Base-by-base conservation (phyloP, 208 protist genomes). In the Vickermania ingenoplastis region DNA sequence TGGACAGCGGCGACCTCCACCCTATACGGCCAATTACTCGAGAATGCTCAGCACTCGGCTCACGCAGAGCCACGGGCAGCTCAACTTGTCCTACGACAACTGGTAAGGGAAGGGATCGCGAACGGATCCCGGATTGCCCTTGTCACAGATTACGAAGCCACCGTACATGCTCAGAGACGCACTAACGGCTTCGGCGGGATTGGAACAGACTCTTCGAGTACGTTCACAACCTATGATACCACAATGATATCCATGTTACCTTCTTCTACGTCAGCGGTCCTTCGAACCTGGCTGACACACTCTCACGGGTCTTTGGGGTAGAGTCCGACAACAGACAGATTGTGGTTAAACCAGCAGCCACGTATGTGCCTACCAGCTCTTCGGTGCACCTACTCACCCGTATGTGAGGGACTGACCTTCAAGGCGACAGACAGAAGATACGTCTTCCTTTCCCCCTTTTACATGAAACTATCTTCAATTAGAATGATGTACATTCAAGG, bases 361-460 rank as follows among this genome's bases (percentile, higher is more conserved):
- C 36, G n/a, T 45, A 45, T 45, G 36, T 45, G 36, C 36, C 36
- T 45, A 45, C 36, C 36, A 45, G 36, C 36, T 45, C 36, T 45
- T 45, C 36, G 36, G 36, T 45, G 36, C 36, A 45, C 36, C 36
- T 45, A 45, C 36, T 45, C 36, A 45, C n/a, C n/a, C n/a, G 36
- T 45, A 45, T 45, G 36, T 45, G 36, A 45, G 36, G 36, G 36
- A 7, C 36, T n/a, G 11, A 45, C 36, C 36, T 45, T 45, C 36
- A 45, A 45, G 36, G 36, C 36, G 36, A 45, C 17, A n/a, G 36
- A 17, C 17, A 45, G 36, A 45, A 7, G 36, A 45, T 7, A 45
- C 36, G 36, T 45, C 36, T 45, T 45, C 36, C 17, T 45, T 17
- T n/a, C 36, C 36, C 7, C 17, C n/a, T n/a, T 45, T 7, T 45